Conservation (phyloP, 2,329 filamentous ascomycete genomes). For the Colletotrichum cordylinicola region DNA sequence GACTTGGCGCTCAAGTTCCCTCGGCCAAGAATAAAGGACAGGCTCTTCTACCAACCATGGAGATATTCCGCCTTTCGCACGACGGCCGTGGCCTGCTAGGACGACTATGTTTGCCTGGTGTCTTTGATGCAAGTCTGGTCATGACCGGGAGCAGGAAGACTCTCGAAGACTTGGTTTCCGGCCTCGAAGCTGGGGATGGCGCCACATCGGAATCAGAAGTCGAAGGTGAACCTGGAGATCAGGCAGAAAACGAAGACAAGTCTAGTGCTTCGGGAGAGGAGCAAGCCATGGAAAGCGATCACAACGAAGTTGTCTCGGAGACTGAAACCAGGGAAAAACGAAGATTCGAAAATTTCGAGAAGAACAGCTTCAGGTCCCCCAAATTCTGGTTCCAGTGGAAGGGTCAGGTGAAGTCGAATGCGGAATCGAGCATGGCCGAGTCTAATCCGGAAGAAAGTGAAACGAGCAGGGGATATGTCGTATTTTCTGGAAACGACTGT, state of each 20-base stretch:
- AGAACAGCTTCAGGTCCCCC: constrained; percentile 15
- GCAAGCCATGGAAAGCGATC: neutral
- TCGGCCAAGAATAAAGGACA: neutral
- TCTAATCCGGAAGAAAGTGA: neutral
- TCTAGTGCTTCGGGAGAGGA: neutral
- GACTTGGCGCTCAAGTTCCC: rapidly evolving
- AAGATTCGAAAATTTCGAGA: constrained; percentile 3
- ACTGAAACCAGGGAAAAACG: neutral
- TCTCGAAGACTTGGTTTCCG: neutral
- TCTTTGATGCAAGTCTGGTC: neutral
- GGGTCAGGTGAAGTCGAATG: neutral
- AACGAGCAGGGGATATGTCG: constrained; percentile 7
- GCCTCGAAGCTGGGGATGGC: neutral
- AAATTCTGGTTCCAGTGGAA: constrained; percentile 20
- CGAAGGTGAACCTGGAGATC: neutral
- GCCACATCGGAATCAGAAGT: neutral
- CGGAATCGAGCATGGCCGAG: neutral
- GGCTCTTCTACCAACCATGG: neutral
- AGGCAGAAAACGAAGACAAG: neutral
- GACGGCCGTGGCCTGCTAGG: neutral
- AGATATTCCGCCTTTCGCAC: constrained; percentile 7
- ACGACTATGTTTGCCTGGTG: neutral
- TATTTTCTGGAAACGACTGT: constrained; percentile 12
- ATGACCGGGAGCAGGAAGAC: constrained; percentile 6
- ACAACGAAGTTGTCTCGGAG: neutral